A percentile compares a stretch with the other conserved stretches of the same genome.
phyloP scores from a whole-genome alignment of 495 filamentous ascomycete genomes.

The Daldinia grandis region DNA sequence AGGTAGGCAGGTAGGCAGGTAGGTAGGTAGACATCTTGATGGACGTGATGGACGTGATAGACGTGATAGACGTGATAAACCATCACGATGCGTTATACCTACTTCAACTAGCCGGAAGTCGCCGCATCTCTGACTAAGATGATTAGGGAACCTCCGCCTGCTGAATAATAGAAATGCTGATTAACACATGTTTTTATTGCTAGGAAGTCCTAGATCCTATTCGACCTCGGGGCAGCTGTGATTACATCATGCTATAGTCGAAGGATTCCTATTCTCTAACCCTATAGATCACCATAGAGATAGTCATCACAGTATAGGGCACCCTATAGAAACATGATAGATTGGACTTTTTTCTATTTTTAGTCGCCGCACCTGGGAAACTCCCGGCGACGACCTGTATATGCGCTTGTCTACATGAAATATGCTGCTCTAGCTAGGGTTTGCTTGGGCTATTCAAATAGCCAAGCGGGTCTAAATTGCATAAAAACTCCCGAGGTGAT shows the following conservation, averaged over 20 bases:
- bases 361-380: background rate
- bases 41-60: background rate
- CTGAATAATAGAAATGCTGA: background rate
- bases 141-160: background rate
- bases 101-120: background rate
- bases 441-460: background rate
- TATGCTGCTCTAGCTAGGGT: background rate
- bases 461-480: slow-evolving; percentile 1
- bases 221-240: background rate
- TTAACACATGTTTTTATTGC: background rate
- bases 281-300: background rate
- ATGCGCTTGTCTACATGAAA: background rate
- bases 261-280: background rate
- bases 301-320: background rate
- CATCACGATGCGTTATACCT: too few relatives aligned
- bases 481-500: background rate
- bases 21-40: background rate
- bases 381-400: background rate
- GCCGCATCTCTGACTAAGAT: background rate
- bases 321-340: background rate
- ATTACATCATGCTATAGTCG: background rate
- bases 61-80: background rate
- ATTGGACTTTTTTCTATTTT: background rate
- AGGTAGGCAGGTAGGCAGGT: too few relatives aligned
- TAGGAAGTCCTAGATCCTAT: background rate